A percentile compares a stretch with the other conserved stretches of the same genome.
phyloP scores from a whole-genome alignment of 2,329 filamentous ascomycete species.

The Verticillium klebahnii region DNA sequence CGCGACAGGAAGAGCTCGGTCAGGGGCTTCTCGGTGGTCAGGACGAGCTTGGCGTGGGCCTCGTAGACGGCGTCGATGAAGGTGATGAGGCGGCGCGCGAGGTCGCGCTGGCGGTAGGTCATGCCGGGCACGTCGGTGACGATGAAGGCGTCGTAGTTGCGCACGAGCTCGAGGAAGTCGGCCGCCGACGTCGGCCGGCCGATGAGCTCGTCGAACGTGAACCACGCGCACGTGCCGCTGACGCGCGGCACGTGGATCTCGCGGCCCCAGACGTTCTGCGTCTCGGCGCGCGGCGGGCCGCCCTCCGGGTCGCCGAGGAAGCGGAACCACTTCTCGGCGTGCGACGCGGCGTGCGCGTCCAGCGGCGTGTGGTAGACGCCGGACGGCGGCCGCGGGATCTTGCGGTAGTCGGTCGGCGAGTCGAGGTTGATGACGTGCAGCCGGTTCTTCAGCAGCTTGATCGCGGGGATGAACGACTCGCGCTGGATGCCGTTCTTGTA shows the following conservation, averaged over 20 bases:
- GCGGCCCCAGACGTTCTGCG: constrained; percentile 86
- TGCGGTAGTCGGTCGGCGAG: constrained; percentile 93
- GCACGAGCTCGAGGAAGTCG: constrained; percentile 89
- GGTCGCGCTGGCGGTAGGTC: constrained; percentile 79
- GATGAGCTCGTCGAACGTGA: constrained; percentile 90
- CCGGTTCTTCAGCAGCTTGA: constrained; percentile 79
- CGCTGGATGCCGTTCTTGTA: constrained; percentile 98
- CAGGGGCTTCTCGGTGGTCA: constrained; percentile 83
- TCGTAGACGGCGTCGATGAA: constrained; percentile 98
- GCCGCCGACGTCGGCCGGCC: constrained; percentile 84
- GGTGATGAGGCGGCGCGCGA: constrained; percentile 91
- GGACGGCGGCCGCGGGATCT: constrained; percentile 87
- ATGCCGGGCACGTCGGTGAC: constrained; percentile 89
- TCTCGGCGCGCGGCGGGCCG: constrained; percentile 68
- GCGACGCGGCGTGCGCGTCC: constrained; percentile 68
- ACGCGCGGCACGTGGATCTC: constrained; percentile 84
- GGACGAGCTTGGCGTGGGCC: constrained; percentile 83
- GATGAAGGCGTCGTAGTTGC: constrained; percentile 87
- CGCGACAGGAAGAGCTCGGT: constrained; percentile 79
- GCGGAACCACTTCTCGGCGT: constrained; percentile 92
- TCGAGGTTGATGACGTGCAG: constrained; percentile 92
- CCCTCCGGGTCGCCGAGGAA: constrained; percentile 84
- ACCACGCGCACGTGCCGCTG: constrained; percentile 82
- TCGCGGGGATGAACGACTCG: constrained; percentile 91
- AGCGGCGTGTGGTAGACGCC: constrained; percentile 92